Conservation (phyloP, 129 eudicot genomes). For the Scalesia atractyloides region DNA sequence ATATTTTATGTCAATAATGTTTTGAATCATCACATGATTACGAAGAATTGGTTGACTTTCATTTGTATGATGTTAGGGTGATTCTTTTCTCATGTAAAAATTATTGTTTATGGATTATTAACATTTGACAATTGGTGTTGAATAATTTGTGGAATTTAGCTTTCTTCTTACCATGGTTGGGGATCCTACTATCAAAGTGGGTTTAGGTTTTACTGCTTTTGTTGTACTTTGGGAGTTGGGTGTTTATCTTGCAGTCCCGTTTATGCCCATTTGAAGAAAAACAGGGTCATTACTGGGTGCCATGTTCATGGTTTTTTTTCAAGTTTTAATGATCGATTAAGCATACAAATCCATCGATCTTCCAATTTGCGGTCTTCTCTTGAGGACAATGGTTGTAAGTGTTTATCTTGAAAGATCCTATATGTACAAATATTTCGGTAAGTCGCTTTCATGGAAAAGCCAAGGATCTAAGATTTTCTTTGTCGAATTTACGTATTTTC, state of each 20-base stretch:
- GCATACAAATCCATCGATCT: constrained; percentile 91
- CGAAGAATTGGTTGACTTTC: background rate
- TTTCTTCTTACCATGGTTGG: constrained; percentile 50
- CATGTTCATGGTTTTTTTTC: constrained; percentile 84
- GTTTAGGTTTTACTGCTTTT: constrained; percentile 76
- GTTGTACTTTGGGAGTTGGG: constrained; percentile 82
- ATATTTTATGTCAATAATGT: too few species aligned
- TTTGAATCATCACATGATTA: too few species aligned
- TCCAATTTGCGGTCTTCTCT: constrained; percentile 80
- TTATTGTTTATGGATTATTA: background rate
- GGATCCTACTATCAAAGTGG: constrained; percentile 78
- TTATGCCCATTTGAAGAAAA: constrained; percentile 81
- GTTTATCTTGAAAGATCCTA: constrained; percentile 91
- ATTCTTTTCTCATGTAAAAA: background rate
- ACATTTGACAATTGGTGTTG: constrained; percentile 1
- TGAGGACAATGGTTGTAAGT: constrained; percentile 97
- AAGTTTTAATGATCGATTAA: constrained; percentile 75
- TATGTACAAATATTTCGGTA: constrained; percentile 77
- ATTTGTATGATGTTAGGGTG: background rate
- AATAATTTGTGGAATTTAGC: constrained; percentile 2
- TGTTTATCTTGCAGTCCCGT: constrained; percentile 86
- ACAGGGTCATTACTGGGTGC: constrained; percentile 97
- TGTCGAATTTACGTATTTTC: constrained; percentile 76
- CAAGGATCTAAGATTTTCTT: constrained; percentile 75
- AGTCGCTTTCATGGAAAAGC: constrained; percentile 67